Percentiles rank a stretch among this genome's conserved stretches.
Evolutionary conservation across 1,139 yeast species (phyloP).

Genomic region (Protomyces gravidus): DNA sequence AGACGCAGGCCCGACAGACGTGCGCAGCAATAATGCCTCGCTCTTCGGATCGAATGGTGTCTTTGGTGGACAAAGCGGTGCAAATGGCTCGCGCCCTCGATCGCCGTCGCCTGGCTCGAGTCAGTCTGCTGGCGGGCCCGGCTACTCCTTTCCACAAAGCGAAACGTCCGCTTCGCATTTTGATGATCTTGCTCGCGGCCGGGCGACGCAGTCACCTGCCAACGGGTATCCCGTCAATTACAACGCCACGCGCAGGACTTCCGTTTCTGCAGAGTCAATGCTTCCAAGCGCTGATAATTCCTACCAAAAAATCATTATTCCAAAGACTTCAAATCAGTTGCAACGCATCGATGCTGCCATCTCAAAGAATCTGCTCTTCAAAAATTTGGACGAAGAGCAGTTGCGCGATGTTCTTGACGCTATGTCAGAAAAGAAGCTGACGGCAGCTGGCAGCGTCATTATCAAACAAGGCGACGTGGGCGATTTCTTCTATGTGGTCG

Average conservation of each 20-base stretch:
- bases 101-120: constrained; percentile 46
- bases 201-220: constrained; percentile 16
- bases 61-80: not conserved
- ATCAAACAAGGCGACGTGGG: constrained; percentile 96
- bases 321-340: constrained; percentile 58
- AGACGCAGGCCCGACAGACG: constrained; percentile 49
- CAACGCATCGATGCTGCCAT: constrained; percentile 65
- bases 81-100: not conserved
- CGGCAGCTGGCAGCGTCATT: constrained; percentile 52
- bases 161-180: constrained; percentile 4
- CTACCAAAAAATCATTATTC: constrained; percentile 37
- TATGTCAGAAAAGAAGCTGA: constrained; percentile 62
- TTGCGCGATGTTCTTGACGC: constrained; percentile 76
- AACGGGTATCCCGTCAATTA: constrained; percentile 35
- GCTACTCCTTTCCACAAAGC: constrained; percentile 25
- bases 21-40: constrained; percentile 71
- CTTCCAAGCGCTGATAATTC: constrained; percentile 33
- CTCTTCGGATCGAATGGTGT: constrained; percentile 9
- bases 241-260: constrained; percentile 38
- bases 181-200: constrained; percentile 11
- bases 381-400: constrained; percentile 67
- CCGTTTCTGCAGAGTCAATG: constrained; percentile 41
- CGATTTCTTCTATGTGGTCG: constrained; percentile 86
- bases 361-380: constrained; percentile 75
- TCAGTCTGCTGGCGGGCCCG: constrained; percentile 31